phyloP scores from a whole-genome alignment of 2,329 filamentous ascomycete species.

The Aplosporella prunicola region DNA sequence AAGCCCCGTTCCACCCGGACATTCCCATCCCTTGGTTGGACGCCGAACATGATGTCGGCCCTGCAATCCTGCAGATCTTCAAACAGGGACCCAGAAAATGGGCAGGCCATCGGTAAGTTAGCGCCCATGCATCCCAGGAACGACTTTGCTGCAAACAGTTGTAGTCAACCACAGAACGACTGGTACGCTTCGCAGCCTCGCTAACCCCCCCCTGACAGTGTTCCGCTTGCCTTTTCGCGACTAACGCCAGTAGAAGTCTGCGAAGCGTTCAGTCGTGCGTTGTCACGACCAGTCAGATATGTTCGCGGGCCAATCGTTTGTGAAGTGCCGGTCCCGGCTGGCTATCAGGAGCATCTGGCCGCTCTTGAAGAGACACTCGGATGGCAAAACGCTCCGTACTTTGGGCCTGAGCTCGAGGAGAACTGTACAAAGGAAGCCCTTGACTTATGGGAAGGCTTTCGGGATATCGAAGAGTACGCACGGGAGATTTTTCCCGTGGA shows the following conservation, averaged over 20 bases:
- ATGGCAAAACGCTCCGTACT: slow-evolving; percentile 51
- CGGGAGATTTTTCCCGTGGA: slow-evolving; percentile 89
- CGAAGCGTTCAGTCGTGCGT: slow-evolving; percentile 64
- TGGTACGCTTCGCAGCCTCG: not conserved
- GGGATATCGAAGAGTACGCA: slow-evolving; percentile 89
- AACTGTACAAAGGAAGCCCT: slow-evolving; percentile 64
- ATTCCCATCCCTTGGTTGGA: slow-evolving; percentile 90
- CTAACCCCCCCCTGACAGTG: slow-evolving; percentile 38
- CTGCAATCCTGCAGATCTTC: slow-evolving; percentile 85
- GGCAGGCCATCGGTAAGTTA: slow-evolving; percentile 57
- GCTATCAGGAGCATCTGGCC: slow-evolving; percentile 81
- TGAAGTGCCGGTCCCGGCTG: slow-evolving; percentile 74
- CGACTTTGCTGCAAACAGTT: not conserved
- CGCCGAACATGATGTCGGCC: slow-evolving; percentile 90
- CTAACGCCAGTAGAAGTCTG: slow-evolving; percentile 78
- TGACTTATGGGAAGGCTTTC: slow-evolving; percentile 81
- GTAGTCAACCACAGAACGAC: too few relatives aligned
- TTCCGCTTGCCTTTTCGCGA: slow-evolving; percentile 84
- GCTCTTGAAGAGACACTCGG: slow-evolving; percentile 52
- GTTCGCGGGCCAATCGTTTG: slow-evolving; percentile 70
- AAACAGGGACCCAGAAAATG: slow-evolving; percentile 85
- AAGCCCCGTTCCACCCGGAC: slow-evolving; percentile 85
- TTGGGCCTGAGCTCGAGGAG: slow-evolving; percentile 49
- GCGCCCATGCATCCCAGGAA: slow-evolving; percentile 22
- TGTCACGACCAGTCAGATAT: slow-evolving; percentile 71